Percentiles rank a stretch among this genome's conserved stretches.
Evolutionary conservation across 1,284 basidiomycete species (phyloP).

Genomic region (Malassezia nana): DNA sequence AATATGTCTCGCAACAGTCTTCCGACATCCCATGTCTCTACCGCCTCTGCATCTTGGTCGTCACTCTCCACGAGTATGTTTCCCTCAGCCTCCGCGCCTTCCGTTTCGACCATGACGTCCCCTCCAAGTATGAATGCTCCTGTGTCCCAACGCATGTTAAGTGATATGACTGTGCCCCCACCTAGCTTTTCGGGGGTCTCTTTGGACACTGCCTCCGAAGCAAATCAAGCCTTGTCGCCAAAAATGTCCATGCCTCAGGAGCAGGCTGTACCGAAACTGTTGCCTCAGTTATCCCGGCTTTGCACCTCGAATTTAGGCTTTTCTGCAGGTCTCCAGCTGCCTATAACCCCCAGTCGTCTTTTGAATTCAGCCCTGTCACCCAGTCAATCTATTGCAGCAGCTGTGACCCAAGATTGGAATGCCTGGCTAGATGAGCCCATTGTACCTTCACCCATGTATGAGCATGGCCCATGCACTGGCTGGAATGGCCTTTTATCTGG

Average conservation of each 20-base stretch:
- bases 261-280: neutral
- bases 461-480: conserved; percentile 30
- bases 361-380: conserved; percentile 6
- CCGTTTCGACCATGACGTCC: neutral
- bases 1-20: neutral
- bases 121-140: neutral
- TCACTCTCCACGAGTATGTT: neutral
- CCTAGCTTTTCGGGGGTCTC: neutral
- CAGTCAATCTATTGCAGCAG: neutral
- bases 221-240: neutral
- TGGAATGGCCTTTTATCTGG: conserved; percentile 11
- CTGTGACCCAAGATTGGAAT: conserved; percentile 25
- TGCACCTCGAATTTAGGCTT: conserved; percentile 1
- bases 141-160: neutral
- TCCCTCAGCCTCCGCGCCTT: neutral
- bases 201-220: neutral
- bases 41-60: neutral
- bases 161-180: neutral
- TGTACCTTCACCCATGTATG: conserved; percentile 41
- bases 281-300: neutral
- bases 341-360: neutral
- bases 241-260: too few relatives aligned
- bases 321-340: neutral
- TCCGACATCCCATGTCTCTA: neutral
- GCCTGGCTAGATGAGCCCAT: conserved; percentile 46